Evolutionary conservation across 2,329 filamentous ascomycete species (phyloP), one percentile per base, ranked within the genome.

Genomic region (Ophiostoma triangulosporum): DNA sequence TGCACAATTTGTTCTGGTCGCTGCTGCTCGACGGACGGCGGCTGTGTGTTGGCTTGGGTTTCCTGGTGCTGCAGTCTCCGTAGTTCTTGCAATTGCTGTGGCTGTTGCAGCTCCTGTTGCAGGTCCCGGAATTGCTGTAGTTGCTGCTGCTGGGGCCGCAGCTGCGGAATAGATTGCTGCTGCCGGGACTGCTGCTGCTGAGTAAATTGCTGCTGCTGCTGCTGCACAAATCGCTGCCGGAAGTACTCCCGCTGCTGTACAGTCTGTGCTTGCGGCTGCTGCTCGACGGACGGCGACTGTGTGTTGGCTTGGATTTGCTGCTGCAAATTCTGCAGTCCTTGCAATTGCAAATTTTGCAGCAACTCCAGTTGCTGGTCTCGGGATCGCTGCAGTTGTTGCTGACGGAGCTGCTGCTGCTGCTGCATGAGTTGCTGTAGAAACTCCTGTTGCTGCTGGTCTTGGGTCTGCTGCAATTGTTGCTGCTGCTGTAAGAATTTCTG

Each of bases 131-230:
- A 45, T 15, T n/a, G 22, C n/a, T n/a, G 35, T 5, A 38, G 48
- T 26, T 49, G 54, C 22, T 26, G 48, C 14, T 24, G 15, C 3
- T 40, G 54, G 11, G 6, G 33, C 2, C 48, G 20, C 20, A 22
- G 36, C n/a, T 38, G 35, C n/a, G 12, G 15, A n/a, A n/a, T n/a
- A n/a, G n/a, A n/a, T 4, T n/a, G 49, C 38, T 50, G 50, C 35
- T 33, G 53, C 14, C 45, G 43, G 2, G 43, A 29, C 7, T 43
- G 43, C 15, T 27, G 43, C 20, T 40, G 46, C 20, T 53, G 52
- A 5, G 22, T 4, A 29, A 46, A n/a, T 38, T 53, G 52, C 5
- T 49, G 33, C 24, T 53, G 45, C 24, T 53, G 52, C 26, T 35
- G 48, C 36, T 52, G 50, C 8, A 15, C 26, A 31, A 11, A 31